These are phyloP conservation scores for Fraxinus cuspidata DNA, from an alignment of 257 asterid genomes.

Conservation along the genomic window DNA sequence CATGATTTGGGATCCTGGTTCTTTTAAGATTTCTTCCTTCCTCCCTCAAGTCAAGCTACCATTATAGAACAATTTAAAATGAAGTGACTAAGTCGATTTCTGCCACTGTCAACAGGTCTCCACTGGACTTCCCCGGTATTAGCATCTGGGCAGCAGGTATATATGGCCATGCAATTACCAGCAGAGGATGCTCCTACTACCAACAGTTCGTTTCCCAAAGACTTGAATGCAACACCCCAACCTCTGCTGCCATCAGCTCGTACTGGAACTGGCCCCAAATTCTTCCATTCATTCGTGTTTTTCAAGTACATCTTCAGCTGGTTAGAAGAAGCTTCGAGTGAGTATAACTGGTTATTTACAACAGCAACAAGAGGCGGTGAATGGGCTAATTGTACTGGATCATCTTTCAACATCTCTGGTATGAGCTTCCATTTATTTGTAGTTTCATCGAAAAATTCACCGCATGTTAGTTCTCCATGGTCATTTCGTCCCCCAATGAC, in stretches of 20 bases:
- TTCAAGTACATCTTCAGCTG: constrained; percentile 70
- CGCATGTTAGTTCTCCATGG: constrained; percentile 61
- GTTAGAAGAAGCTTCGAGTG: constrained; percentile 62
- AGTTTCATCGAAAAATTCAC: constrained; percentile 59
- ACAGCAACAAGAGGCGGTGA: constrained; percentile 86
- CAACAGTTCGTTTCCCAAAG: constrained; percentile 64
- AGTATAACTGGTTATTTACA: constrained; percentile 64
- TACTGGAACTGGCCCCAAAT: constrained; percentile 67
- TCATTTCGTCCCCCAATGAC: constrained; percentile 74
- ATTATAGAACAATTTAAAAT: constrained; percentile 69
- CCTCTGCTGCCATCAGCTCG: constrained; percentile 64
- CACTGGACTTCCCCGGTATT: constrained; percentile 47
- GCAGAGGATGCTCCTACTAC: constrained; percentile 54
- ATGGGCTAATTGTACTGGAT: constrained; percentile 56
- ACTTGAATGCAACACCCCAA: constrained; percentile 87
- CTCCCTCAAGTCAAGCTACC: constrained; percentile 49
- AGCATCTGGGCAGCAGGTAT: constrained; percentile 58
- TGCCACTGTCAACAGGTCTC: constrained; percentile 57
- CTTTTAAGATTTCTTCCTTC: background rate
- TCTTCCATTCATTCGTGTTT: constrained; percentile 62
- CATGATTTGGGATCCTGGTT: background rate
- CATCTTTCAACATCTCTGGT: constrained; percentile 67
- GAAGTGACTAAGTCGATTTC: constrained; percentile 62
- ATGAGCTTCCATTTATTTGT: constrained; percentile 61
- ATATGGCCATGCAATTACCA: constrained; percentile 52